Evolutionary conservation across 225 moss, liverwort and hornwort genomes (phyloP).

Genomic region (Ulota crispa): DNA sequence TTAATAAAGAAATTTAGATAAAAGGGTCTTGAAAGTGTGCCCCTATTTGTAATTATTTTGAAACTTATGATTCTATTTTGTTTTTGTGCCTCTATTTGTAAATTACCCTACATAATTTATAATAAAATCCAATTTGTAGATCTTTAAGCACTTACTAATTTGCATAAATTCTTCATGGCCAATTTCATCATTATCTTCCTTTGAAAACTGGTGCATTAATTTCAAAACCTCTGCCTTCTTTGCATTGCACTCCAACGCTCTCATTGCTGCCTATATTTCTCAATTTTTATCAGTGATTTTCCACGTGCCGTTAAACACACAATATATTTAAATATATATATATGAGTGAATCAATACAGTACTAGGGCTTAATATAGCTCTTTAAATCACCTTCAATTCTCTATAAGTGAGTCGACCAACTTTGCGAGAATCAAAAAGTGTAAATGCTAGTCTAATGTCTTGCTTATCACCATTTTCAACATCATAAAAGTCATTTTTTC

Average conservation of each 20-base stretch:
- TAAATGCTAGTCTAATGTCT: slow-evolving; percentile 61
- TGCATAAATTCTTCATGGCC: slow-evolving; percentile 63
- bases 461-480: slow-evolving; percentile 53
- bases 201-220: slow-evolving; percentile 64
- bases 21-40: too few species aligned
- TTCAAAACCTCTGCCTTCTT: slow-evolving; percentile 60
- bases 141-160: slow-evolving; percentile 43
- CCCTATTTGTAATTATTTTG: too few species aligned
- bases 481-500: slow-evolving; percentile 41
- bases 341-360: background rate
- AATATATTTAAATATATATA: background rate
- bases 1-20: too few species aligned
- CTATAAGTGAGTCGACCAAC: slow-evolving; percentile 46
- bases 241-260: slow-evolving; percentile 52
- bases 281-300: background rate
- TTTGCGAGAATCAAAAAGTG: slow-evolving; percentile 59
- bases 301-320: background rate
- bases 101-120: too few species aligned
- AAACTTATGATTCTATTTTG: too few species aligned
- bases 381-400: slow-evolving; percentile 58
- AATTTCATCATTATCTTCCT: slow-evolving; percentile 65
- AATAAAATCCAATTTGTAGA: background rate
- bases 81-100: too few species aligned
- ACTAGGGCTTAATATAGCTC: background rate
- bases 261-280: slow-evolving; percentile 48